phyloP scores from a whole-genome alignment of 345 rosid genomes.

The Aquilaria malaccensis region DNA sequence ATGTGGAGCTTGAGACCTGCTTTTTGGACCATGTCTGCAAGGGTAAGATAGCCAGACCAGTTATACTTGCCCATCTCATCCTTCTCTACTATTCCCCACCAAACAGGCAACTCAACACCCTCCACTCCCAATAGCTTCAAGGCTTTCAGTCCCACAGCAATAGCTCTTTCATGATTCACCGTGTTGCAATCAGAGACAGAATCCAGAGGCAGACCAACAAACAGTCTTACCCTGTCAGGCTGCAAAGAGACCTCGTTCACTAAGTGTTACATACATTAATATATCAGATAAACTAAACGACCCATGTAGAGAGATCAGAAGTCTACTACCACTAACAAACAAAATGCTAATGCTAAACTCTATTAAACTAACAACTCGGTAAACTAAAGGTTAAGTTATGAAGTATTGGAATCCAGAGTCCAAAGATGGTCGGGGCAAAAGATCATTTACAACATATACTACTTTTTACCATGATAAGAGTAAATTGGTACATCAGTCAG shows the following conservation, averaged over 20 bases:
- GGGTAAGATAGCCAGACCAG: conserved; percentile 76
- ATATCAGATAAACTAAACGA: neutral
- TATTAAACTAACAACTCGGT: neutral
- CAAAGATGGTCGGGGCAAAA: too few species aligned
- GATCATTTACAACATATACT: too few species aligned
- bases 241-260: conserved; percentile 17
- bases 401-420: too few species aligned
- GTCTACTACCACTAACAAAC: neutral
- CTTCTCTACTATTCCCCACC: conserved; percentile 97
- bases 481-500: too few species aligned
- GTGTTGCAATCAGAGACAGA: conserved; percentile 50
- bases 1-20: conserved; percentile 76
- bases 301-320: too few species aligned
- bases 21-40: conserved; percentile 73
- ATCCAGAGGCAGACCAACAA: conserved; percentile 86
- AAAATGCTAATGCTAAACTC: conserved; percentile 1
- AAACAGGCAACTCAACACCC: conserved; percentile 85
- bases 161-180: conserved; percentile 67
- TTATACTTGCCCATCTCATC: conserved; percentile 67
- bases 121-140: conserved; percentile 78
- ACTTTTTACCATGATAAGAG: too few species aligned
- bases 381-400: too few species aligned
- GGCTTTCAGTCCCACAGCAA: conserved; percentile 76
- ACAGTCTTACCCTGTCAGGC: conserved; percentile 50
- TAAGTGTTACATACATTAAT: neutral